Conservation (phyloP, 2,329 filamentous ascomycete genomes). For the Akanthomyces muscarius region DNA sequence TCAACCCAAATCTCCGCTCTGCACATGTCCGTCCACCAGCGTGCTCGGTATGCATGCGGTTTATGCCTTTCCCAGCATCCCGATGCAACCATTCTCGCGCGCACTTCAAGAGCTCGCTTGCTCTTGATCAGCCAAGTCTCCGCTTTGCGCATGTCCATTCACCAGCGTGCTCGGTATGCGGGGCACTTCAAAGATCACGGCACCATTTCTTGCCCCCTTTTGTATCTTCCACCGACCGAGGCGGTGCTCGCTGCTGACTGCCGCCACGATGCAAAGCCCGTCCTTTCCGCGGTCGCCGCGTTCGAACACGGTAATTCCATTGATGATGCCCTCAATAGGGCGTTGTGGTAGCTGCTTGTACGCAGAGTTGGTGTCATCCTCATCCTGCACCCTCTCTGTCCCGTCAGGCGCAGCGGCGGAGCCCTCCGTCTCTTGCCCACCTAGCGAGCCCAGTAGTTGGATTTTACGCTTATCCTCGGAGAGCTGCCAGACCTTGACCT, state of each 20-base stretch:
- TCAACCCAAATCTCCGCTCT: slow-evolving; percentile 33
- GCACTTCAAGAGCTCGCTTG: slow-evolving; percentile 14
- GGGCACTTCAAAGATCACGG: slow-evolving; percentile 82
- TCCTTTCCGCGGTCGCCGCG: slow-evolving; percentile 71
- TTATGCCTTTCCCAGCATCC: neutral
- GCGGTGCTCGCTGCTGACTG: slow-evolving; percentile 79
- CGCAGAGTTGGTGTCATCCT: slow-evolving; percentile 29
- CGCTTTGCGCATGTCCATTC: slow-evolving; percentile 27
- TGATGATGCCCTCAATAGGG: slow-evolving; percentile 70
- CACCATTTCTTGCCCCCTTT: slow-evolving; percentile 68
- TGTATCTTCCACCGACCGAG: slow-evolving; percentile 75
- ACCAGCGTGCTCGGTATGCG: slow-evolving; percentile 27
- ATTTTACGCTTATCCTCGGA: slow-evolving; percentile 78
- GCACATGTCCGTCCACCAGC: slow-evolving; percentile 12
- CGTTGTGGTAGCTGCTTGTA: slow-evolving; percentile 21
- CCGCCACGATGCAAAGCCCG: slow-evolving; percentile 80
- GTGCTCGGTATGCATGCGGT: slow-evolving; percentile 23
- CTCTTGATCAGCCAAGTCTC: slow-evolving; percentile 27
- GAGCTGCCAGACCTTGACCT: slow-evolving; percentile 79
- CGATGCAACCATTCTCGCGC: neutral
- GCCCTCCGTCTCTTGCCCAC: slow-evolving; percentile 28
- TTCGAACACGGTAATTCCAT: slow-evolving; percentile 84
- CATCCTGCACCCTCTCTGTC: slow-evolving; percentile 21
- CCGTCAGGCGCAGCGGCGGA: neutral
- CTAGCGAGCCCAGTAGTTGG: slow-evolving; percentile 66